Evolutionary conservation across 164 flowering plant species (phyloP).

Genomic region (Cinnamomum chago): DNA sequence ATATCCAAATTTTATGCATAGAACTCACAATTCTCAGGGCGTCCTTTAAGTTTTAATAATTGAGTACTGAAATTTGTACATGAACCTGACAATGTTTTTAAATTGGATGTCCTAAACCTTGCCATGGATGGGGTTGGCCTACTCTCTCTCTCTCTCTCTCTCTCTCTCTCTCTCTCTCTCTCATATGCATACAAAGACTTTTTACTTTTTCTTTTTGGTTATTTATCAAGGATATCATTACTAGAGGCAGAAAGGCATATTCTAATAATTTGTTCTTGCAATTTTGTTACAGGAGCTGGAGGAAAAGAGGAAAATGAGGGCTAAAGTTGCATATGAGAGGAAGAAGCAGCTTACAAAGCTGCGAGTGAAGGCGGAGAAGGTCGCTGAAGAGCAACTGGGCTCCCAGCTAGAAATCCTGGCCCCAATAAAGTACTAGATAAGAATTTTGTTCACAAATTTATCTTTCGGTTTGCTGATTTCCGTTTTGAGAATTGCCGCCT

Average conservation of each 20-base stretch:
- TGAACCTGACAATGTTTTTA: no score
- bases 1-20: no score
- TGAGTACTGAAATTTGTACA: no score
- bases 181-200: no score
- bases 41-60: no score
- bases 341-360: constrained; percentile 59
- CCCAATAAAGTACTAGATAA: constrained; percentile 47
- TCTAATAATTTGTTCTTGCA: not conserved
- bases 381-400: constrained; percentile 68
- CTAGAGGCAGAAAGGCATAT: not conserved
- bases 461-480: not conserved
- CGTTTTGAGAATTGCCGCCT: not conserved
- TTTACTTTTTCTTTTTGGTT: no score
- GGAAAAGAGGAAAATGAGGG: constrained; percentile 20
- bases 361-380: constrained; percentile 66
- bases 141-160: no score
- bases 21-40: no score
- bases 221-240: not conserved
- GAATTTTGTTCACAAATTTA: not conserved
- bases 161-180: no score
- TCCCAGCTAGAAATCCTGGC: constrained; percentile 56
- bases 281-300: constrained; percentile 14
- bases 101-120: no score
- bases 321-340: constrained; percentile 40
- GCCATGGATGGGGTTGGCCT: no score